Evolutionary conservation across 371 early-diverging fungal genomes (phyloP).

Genomic region (Circinella minor): DNA sequence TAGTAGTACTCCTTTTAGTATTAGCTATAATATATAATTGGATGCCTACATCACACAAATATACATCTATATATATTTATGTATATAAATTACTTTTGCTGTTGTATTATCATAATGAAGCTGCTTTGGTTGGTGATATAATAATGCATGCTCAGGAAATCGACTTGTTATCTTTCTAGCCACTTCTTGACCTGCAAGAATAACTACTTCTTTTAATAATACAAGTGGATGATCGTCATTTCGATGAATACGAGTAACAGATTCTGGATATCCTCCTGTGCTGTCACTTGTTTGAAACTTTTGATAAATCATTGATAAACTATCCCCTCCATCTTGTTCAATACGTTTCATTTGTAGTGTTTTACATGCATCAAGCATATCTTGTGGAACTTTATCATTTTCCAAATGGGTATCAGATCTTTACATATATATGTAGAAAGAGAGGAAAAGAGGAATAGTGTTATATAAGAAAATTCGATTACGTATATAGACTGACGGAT

Average conservation of each 20-base stretch:
- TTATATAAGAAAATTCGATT: too few species aligned
- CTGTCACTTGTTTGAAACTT: conserved; percentile 27
- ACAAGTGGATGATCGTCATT: conserved; percentile 19
- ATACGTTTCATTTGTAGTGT: conserved; percentile 23
- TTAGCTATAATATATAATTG: too few species aligned
- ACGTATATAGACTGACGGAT: too few species aligned
- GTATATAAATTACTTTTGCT: neutral
- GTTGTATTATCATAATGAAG: too few species aligned
- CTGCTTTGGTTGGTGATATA: conserved; percentile 30
- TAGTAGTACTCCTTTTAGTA: too few species aligned
- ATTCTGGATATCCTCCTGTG: conserved; percentile 30
- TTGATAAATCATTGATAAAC: conserved; percentile 11
- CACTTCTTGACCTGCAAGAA: conserved; percentile 38
- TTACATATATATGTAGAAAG: neutral
- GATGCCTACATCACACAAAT: too few species aligned
- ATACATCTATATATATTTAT: neutral
- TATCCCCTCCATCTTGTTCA: conserved; percentile 14
- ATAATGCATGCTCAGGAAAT: conserved; percentile 41
- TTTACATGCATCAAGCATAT: conserved; percentile 21
- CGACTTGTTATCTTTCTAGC: conserved; percentile 38
- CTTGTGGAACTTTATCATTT: conserved; percentile 1
- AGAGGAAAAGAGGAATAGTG: too few species aligned
- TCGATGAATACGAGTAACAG: conserved; percentile 10
- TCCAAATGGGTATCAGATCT: conserved; percentile 26
- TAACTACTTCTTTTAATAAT: conserved; percentile 31